Base-by-base conservation (phyloP, 441 rosid genomes). In the Cnidoscolus chayamansa region DNA sequence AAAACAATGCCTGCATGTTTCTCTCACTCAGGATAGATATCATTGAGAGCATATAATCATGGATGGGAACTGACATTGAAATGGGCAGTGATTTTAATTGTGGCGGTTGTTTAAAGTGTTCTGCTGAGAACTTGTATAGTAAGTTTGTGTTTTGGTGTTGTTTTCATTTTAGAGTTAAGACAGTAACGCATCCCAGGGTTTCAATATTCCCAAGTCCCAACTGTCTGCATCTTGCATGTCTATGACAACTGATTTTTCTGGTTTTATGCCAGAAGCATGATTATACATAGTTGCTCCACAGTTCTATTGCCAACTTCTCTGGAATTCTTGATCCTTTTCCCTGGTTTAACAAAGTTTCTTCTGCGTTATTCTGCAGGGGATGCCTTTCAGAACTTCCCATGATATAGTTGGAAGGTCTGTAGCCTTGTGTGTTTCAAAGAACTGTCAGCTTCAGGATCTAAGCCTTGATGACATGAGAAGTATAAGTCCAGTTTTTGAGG, bases 371-470 rank as follows among this genome's bases (percentile, higher is more conserved):
- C 43, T 78, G 30, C 90, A 95, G 98, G 93, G 93, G 25, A 67
- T 88, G 75, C 97, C 99, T 47, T 95, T 92, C 79, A 83, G 99
- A 79, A 91, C 97, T 47, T 89, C 99, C 56, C 98, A 95, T 67
- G 99, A 92, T 71, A 67, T 95, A 59, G 97, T 88, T 32, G 98
- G 97, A 40, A 88, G 88, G 73, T 81, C 89, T 7, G 99, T 95
- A 68, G 93, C 94, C 16, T 78, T 92, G 30, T 92, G 99, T 51
- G 89, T 92, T 13, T 79, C 89, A 19, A 87, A 80, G 81, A 83
- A 83, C 61, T 91, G 94, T 77, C 88, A 87, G 74, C 99, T 92
- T 72, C 84, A 82, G 85, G 88, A 86, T 70, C 82, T 95, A 61
- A 84, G 78, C 56, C 87, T 95, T 47, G 96, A 87, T 31, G 95